Base-by-base conservation (phyloP, 805 yeast genomes). In the Ogataea paraovalis region DNA sequence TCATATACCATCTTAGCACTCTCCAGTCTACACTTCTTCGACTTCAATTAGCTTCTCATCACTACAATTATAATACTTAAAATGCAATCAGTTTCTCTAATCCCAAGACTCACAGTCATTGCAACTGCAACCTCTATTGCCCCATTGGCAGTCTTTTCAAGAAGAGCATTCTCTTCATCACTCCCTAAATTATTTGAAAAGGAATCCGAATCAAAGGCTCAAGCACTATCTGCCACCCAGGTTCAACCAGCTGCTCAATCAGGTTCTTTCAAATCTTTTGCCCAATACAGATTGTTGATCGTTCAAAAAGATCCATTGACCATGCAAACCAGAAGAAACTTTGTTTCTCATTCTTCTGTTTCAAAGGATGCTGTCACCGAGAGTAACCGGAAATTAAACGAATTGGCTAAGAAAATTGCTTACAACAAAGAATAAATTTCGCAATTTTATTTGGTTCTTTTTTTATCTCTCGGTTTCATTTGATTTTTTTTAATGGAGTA, bases 201-300 rank as follows among this genome's bases (percentile, higher is more conserved):
- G n/a, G 61, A 59, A 38, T 20, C 41, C 2, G 57, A 54, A 36
- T 39, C 48, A 21, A 43, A 56, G 43, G 56, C 57, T 3, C 59
- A 49, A 30, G 59, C 60, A 18, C 32, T 48, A 3, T 50, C 51
- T 33, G 50, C 59, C 39, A 34, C 47, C 13, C 32, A 50, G 9
- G 42, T 39, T 14, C 37, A 30, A 16, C 13, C 48, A 7, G 27
- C 52, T 6, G 32, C 38, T n/a, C 38, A 34, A 34, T 20, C 38
- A 12, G 59, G 60, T 10, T 46, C 58, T 2, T 61, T 49, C 58
- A 42, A 53, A 39, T 45, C 62, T 13, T 61, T 61, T 47, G 62
- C 64, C 2, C 65, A 61, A 44, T 61, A 61, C 56, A 55, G 65
- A 48, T 44, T 61, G 34, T 57, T 57, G 44, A 58, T 60, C 18